phyloP scores from a whole-genome alignment of 768 basidiomycete genomes.

The Boletus pseudo-olivaceus region DNA sequence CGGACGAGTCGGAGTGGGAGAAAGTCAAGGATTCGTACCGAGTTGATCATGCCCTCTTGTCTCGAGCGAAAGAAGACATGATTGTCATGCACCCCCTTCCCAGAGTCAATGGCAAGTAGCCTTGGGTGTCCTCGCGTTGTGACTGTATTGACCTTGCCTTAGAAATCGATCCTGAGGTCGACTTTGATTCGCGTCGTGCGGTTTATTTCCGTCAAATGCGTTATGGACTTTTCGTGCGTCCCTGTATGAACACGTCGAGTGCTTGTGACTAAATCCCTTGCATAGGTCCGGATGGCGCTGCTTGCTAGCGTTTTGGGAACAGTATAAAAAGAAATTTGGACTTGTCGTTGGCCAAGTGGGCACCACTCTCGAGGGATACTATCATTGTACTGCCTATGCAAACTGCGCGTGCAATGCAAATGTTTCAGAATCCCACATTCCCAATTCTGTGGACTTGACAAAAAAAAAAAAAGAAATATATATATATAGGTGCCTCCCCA shows the following conservation, averaged over 20 bases:
- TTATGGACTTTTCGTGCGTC: conserved; percentile 91
- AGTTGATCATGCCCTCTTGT: conserved; percentile 90
- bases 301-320: conserved; percentile 60
- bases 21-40: conserved; percentile 90
- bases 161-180: conserved; percentile 99
- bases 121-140: background rate
- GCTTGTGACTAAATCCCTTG: background rate
- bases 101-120: conserved; percentile 70
- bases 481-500: too few relatives aligned
- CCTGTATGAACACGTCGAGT: background rate
- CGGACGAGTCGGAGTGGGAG: conserved; percentile 77
- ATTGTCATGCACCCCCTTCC: conserved; percentile 99
- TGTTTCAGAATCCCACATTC: too few relatives aligned
- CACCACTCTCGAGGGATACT: background rate
- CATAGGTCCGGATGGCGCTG: conserved; percentile 77
- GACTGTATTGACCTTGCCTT: conserved; percentile 10
- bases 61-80: conserved; percentile 93
- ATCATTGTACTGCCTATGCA: background rate
- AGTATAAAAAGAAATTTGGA: conserved; percentile 2
- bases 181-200: conserved; percentile 90
- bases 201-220: conserved; percentile 99
- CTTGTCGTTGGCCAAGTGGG: background rate
- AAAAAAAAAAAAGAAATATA: too few relatives aligned
- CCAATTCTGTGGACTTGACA: too few relatives aligned
- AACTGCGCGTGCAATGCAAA: too few relatives aligned